These are phyloP conservation scores for Huiozyma sinensis DNA, from an alignment of 805 yeast species.

Conservation along the genomic window DNA sequence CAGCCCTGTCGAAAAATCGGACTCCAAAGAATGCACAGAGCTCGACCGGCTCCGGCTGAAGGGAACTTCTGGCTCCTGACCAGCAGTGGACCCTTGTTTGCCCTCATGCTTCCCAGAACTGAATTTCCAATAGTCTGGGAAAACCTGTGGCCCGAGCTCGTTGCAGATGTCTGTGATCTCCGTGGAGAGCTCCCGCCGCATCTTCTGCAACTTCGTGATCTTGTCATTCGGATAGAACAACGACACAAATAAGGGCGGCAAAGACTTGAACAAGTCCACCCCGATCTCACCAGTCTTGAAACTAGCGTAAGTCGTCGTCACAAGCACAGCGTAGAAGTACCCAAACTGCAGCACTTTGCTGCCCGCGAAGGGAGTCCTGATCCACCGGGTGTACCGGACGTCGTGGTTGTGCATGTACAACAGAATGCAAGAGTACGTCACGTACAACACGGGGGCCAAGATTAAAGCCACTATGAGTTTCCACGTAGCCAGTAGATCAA, in stretches of 20 bases:
- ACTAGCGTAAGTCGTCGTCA: conserved; percentile 78
- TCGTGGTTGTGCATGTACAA: conserved; percentile 29
- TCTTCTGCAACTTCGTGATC: conserved; percentile 42
- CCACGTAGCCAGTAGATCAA: conserved; percentile 94
- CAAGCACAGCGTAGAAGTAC: conserved; percentile 43
- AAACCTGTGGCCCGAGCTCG: conserved; percentile 73
- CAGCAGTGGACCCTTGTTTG: conserved; percentile 2
- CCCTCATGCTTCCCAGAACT: conserved; percentile 1
- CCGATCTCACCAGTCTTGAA: conserved; percentile 86
- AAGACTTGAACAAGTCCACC: conserved; percentile 68
- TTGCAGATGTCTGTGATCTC: conserved; percentile 76
- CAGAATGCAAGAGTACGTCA: conserved; percentile 49
- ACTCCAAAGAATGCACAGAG: conserved; percentile 19
- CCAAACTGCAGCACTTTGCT: conserved; percentile 28
- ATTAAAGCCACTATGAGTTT: conserved; percentile 77
- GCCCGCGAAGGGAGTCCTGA: conserved; percentile 23
- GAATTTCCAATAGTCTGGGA: conserved; percentile 65
- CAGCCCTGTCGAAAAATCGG: conserved; percentile 44
- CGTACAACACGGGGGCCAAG: conserved; percentile 74
- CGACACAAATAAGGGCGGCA: conserved; percentile 55
- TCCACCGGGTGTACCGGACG: conserved; percentile 15
- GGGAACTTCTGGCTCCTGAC: conserved; percentile 4
- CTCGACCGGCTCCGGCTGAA: conserved; percentile 20
- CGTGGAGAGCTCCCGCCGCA: conserved; percentile 49
- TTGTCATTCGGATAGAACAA: conserved; percentile 33